Evolutionary conservation across 2,329 filamentous ascomycete genomes (phyloP).

Genomic region (Fusarium goolgardi): DNA sequence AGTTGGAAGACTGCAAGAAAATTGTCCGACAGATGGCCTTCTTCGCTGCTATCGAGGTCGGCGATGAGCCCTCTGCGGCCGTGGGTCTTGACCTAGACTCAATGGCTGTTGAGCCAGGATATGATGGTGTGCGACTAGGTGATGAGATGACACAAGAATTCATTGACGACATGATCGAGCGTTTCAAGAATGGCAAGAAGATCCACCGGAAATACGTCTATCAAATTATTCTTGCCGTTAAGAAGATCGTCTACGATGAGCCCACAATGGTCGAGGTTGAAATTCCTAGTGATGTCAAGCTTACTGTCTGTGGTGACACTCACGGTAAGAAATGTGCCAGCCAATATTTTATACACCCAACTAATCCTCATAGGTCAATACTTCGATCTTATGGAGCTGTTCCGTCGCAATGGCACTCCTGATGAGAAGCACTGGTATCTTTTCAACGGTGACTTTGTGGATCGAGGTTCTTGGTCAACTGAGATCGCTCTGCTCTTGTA

Average conservation of each 20-base stretch:
- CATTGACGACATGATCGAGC: constrained; percentile 94
- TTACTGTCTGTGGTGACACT: constrained; percentile 97
- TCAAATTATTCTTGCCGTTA: constrained; percentile 91
- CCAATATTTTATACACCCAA: constrained; percentile 36
- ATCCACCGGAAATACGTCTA: constrained; percentile 97
- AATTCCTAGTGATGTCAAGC: constrained; percentile 78
- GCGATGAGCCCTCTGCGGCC: constrained; percentile 90
- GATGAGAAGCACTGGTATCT: constrained; percentile 90
- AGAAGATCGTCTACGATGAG: constrained; percentile 90
- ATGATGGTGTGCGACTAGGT: constrained; percentile 84
- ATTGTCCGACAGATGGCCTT: constrained; percentile 93
- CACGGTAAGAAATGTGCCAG: constrained; percentile 72
- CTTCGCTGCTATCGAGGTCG: constrained; percentile 92
- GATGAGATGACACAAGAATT: constrained; percentile 95
- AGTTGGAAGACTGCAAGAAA: constrained; percentile 93
- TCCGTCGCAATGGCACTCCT: constrained; percentile 88
- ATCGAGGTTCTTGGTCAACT: constrained; percentile 97
- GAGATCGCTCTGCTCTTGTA: constrained; percentile 95
- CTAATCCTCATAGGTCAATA: constrained; percentile 76
- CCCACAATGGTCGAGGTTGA: constrained; percentile 96
- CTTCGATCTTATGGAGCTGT: constrained; percentile 96
- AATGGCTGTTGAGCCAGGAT: constrained; percentile 83
- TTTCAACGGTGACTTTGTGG: constrained; percentile 99
- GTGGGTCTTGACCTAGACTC: constrained; percentile 89
- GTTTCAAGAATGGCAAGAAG: constrained; percentile 96